Conservation (phyloP, 345 rosid genomes). For the Arabidopsis suecica region DNA sequence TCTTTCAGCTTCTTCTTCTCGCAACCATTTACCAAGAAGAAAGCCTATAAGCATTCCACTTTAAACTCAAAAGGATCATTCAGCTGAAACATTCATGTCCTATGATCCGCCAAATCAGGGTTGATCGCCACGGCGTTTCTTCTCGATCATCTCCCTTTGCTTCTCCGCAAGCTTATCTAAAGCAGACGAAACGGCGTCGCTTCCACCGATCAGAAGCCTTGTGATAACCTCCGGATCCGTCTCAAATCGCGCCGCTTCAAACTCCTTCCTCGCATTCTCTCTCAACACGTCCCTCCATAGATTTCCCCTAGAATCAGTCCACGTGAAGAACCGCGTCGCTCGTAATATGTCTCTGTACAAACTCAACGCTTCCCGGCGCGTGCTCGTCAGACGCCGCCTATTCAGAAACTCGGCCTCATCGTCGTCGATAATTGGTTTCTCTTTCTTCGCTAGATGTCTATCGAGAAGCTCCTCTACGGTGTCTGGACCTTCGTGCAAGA, state of each 20-base stretch:
- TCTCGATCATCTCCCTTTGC: constrained; percentile 68
- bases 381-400: constrained; percentile 67
- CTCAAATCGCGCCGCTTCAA: constrained; percentile 83
- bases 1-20: background rate
- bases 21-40: background rate
- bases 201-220: constrained; percentile 76
- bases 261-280: constrained; percentile 83
- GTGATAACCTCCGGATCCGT: constrained; percentile 82
- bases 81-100: background rate
- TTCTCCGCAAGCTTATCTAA: constrained; percentile 80
- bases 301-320: constrained; percentile 75
- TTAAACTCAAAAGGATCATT: background rate
- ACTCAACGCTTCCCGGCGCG: constrained; percentile 73
- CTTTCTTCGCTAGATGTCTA: constrained; percentile 72
- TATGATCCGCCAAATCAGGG: constrained; percentile 16
- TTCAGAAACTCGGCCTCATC: constrained; percentile 67
- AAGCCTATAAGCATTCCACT: background rate
- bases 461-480: constrained; percentile 82
- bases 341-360: constrained; percentile 89
- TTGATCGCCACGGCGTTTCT: constrained; percentile 49
- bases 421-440: constrained; percentile 53
- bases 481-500: constrained; percentile 78
- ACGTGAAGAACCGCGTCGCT: constrained; percentile 77
- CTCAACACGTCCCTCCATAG: constrained; percentile 81
- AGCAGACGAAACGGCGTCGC: constrained; percentile 75